A percentile compares a stretch with the other conserved stretches of the same genome.
Evolutionary conservation across 192 early-diverging fungal species (phyloP).

Genomic region (Umbelopsis vinacea): DNA sequence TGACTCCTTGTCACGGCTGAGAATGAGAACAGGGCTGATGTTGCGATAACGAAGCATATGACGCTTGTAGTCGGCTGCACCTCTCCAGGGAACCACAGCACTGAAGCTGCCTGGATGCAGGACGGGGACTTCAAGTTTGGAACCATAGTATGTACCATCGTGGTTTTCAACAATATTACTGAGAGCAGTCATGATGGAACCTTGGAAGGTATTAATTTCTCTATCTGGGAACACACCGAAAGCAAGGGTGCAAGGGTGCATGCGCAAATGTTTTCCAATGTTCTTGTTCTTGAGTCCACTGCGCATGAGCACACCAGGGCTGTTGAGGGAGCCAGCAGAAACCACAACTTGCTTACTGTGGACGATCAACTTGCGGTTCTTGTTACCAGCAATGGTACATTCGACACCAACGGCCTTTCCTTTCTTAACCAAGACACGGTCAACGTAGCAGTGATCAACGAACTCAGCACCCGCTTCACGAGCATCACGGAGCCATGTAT

Average conservation of each 20-base stretch:
- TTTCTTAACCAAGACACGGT: conserved; percentile 57
- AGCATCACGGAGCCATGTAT: conserved; percentile 75
- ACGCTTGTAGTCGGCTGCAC: conserved; percentile 54
- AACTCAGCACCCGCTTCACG: conserved; percentile 64
- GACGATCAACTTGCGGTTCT: conserved; percentile 42
- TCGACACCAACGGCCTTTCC: conserved; percentile 62
- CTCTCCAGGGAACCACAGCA: conserved; percentile 51
- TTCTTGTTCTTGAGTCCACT: conserved; percentile 71
- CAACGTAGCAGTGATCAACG: conserved; percentile 59
- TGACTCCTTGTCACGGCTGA: conserved; percentile 66
- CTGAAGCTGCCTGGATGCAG: conserved; percentile 58
- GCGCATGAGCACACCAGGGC: conserved; percentile 64
- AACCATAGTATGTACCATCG: conserved; percentile 67
- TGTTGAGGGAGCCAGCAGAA: conserved; percentile 66
- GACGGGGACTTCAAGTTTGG: conserved; percentile 64
- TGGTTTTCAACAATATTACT: conserved; percentile 57
- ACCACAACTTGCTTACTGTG: conserved; percentile 61
- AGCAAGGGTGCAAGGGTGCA: conserved; percentile 65
- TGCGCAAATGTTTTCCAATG: conserved; percentile 67
- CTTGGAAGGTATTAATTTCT: conserved; percentile 50
- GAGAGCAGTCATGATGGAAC: conserved; percentile 73
- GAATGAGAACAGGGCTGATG: conserved; percentile 53
- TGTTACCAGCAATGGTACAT: conserved; percentile 31
- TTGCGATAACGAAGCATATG: conserved; percentile 53
- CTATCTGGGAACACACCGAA: conserved; percentile 68